Evolutionary conservation across 75 land plant genomes (phyloP).

Genomic region (Picea glauca): DNA sequence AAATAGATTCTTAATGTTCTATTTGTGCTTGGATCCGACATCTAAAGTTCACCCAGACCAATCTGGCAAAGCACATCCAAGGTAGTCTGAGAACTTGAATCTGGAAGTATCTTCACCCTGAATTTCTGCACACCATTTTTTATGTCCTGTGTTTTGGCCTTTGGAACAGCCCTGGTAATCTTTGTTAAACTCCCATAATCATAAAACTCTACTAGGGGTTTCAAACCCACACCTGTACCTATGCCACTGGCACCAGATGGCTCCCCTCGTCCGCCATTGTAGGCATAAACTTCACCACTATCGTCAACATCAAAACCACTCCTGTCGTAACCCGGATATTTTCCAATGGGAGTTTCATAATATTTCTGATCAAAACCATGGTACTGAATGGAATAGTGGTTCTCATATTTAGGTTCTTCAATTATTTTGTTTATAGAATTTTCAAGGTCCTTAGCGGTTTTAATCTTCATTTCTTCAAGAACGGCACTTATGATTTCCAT

Average conservation of each 20-base stretch:
- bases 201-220: not conserved
- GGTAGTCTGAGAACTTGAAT: constrained; percentile 38
- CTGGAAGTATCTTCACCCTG: constrained; percentile 78
- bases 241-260: constrained; percentile 85
- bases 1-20: too few species aligned
- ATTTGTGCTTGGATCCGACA: too few species aligned
- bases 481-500: too few species aligned
- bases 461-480: too few species aligned
- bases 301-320: constrained; percentile 14
- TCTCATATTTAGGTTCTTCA: not conserved
- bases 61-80: constrained; percentile 97
- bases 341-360: not conserved
- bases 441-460: too few species aligned
- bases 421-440: too few species aligned
- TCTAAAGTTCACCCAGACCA: too few species aligned
- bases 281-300: constrained; percentile 58
- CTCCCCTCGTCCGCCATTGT: constrained; percentile 62
- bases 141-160: constrained; percentile 70
- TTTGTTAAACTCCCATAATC: constrained; percentile 17
- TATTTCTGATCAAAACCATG: constrained; percentile 10
- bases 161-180: constrained; percentile 33
- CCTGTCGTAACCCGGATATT: not conserved
- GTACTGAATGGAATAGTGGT: constrained; percentile 11
- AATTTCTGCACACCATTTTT: constrained; percentile 19
- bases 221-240: constrained; percentile 16